Base-by-base conservation (phyloP, 768 basidiomycete genomes). In the Russula emetica region DNA sequence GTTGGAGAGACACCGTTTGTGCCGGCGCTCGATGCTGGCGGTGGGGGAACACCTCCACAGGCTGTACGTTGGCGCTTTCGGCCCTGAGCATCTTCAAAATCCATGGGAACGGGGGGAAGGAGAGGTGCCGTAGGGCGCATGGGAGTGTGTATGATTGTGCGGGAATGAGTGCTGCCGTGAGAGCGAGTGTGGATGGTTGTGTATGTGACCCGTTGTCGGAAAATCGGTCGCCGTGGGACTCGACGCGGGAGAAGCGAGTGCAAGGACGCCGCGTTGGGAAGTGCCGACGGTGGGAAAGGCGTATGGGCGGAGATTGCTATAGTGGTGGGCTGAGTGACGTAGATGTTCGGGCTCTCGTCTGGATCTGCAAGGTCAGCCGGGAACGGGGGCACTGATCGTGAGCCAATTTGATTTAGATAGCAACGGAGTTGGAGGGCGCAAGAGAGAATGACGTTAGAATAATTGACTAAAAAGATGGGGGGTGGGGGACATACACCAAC, bases 151-250 rank as follows among this genome's bases (percentile, higher is more conserved):
- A 32, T 77, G 71, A 60, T 81, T 74, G 67, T 85, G 83, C 69
- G 85, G 83, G 77, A 82, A 82, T 67, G 81, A 83, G 60, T 84
- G 83, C 68, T 85, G 84, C 30, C 83, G 78, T 49, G 85, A 84
- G 51, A 85, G 81, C 32, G 71, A 66, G 59, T 74, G 74, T 49
- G 73, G 72, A 26, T 76, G 75, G 28, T 63, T 62, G 57, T 75
- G 76, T 13, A 58, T 54, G n/a, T 66, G 69, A n/a, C 67, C 42
- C 58, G 64, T 67, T 61, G 66, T 24, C 38, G 77, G 75, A 67
- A 78, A 78, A 58, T 84, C 82, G 32, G 79, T 71, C 5, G 79
- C 74, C 18, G 83, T 85, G 5, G 82, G 84, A 69, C 80, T 85
- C 24, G 79, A 80, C 44, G 74, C 78, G 1, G 82, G 83, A 67